Percentiles rank a stretch among this genome's conserved stretches.
phyloP scores from a whole-genome alignment of 116 monocot genomes.

The Zostera marina region DNA sequence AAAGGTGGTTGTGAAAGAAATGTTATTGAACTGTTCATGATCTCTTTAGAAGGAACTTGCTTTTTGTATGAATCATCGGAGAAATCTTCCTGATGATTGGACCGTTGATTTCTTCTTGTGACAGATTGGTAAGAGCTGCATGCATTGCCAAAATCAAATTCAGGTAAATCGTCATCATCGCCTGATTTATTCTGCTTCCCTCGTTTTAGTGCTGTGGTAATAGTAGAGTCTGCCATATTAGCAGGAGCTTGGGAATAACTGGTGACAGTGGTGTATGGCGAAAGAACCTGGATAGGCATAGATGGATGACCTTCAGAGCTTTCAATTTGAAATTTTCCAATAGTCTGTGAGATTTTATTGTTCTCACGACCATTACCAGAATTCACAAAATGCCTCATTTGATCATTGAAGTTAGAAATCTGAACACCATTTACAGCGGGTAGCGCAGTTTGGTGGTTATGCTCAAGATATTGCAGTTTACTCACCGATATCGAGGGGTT shows the following conservation, averaged over 20 bases:
- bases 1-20: constrained; percentile 1
- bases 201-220: too few relatives aligned
- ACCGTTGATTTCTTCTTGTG: neutral
- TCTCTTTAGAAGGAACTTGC: constrained; percentile 4
- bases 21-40: neutral
- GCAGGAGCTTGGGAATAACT: constrained; percentile 3
- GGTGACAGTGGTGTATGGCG: neutral
- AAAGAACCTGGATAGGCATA: constrained; percentile 8
- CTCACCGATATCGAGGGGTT: constrained; percentile 7
- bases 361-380: neutral
- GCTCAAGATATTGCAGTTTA: constrained; percentile 6
- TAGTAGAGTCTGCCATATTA: neutral
- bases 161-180: constrained; percentile 57
- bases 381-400: neutral
- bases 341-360: neutral
- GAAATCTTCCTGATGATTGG: constrained; percentile 3
- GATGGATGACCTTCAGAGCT: neutral
- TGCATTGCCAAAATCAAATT: constrained; percentile 54
- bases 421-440: constrained; percentile 5
- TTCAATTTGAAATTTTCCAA: neutral
- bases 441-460: constrained; percentile 10
- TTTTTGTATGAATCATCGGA: neutral
- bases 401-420: neutral
- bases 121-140: constrained; percentile 12
- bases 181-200: neutral